Evolutionary conservation across 257 asterid genomes (phyloP).

Genomic region (Anisodus tanguticus): DNA sequence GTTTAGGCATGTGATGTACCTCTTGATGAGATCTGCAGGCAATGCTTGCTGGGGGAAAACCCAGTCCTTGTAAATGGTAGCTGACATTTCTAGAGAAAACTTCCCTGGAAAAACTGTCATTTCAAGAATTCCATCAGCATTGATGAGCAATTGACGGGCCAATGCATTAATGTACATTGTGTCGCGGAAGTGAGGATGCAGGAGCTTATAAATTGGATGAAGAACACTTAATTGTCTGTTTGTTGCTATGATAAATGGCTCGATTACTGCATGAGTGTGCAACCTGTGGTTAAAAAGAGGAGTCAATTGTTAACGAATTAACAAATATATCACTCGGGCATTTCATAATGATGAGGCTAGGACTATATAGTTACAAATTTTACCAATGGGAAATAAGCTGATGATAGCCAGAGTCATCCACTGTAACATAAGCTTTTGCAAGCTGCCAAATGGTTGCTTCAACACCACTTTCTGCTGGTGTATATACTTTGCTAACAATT

Average conservation of each 20-base stretch:
- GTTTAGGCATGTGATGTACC: constrained; percentile 30
- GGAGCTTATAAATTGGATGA: constrained; percentile 46
- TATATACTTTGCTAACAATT: constrained; percentile 38
- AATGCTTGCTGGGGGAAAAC: constrained; percentile 45
- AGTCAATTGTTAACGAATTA: background rate
- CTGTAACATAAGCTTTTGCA: constrained; percentile 61
- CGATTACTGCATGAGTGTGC: constrained; percentile 40
- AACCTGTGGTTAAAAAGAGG: constrained; percentile 31
- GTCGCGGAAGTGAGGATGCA: constrained; percentile 47
- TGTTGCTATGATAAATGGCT: constrained; percentile 47
- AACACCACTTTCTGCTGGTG: constrained; percentile 46
- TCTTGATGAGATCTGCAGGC: constrained; percentile 44
- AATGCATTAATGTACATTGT: constrained; percentile 47
- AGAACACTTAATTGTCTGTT: constrained; percentile 42
- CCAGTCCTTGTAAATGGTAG: constrained; percentile 41
- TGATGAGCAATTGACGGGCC: constrained; percentile 40
- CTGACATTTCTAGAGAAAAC: constrained; percentile 44
- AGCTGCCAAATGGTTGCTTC: constrained; percentile 54
- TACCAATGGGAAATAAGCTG: constrained; percentile 66
- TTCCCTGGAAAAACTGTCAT: constrained; percentile 33
- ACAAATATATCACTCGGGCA: background rate
- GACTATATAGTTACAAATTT: background rate
- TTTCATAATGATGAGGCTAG: background rate
- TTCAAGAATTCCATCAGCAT: constrained; percentile 42
- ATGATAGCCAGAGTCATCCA: constrained; percentile 63